A percentile compares a stretch with the other conserved stretches of the same genome.
Evolutionary conservation across 1,139 yeast species (phyloP).

Genomic region (Chernovozyma aurita): DNA sequence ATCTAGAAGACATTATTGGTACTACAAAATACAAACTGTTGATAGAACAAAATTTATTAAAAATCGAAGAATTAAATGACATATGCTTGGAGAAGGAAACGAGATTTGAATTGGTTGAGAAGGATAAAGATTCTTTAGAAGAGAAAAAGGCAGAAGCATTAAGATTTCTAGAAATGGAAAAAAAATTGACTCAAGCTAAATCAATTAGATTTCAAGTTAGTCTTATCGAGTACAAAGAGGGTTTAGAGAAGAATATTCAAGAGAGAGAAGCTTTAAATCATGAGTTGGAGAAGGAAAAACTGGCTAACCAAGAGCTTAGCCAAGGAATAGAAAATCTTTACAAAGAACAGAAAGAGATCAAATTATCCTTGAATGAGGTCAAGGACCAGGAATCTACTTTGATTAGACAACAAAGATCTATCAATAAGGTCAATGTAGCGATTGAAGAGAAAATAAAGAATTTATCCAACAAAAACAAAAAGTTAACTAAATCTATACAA

Average conservation of each 20-base stretch:
- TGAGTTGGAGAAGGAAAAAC: slow-evolving; percentile 44
- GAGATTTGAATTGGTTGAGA: slow-evolving; percentile 74
- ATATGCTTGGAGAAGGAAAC: slow-evolving; percentile 76
- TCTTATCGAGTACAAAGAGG: slow-evolving; percentile 35
- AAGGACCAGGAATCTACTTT: slow-evolving; percentile 28
- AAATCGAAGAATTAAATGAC: slow-evolving; percentile 70
- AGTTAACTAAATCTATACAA: slow-evolving; percentile 50
- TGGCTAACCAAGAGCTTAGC: slow-evolving; percentile 40
- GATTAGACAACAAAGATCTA: slow-evolving; percentile 37
- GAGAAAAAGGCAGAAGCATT: slow-evolving; percentile 68
- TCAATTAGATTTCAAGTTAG: slow-evolving; percentile 57
- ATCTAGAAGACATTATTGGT: slow-evolving; percentile 94
- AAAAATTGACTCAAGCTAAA: slow-evolving; percentile 49
- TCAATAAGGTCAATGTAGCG: slow-evolving; percentile 53
- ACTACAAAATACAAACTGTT: slow-evolving; percentile 77
- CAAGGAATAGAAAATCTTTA: slow-evolving; percentile 38
- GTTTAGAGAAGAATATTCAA: slow-evolving; percentile 34
- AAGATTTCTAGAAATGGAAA: slow-evolving; percentile 61
- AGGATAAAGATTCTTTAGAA: slow-evolving; percentile 70
- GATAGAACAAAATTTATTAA: slow-evolving; percentile 60
- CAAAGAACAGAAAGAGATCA: slow-evolving; percentile 29
- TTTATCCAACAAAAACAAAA: slow-evolving; percentile 53
- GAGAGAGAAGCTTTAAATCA: slow-evolving; percentile 35
- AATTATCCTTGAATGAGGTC: slow-evolving; percentile 20
- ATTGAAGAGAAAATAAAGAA: slow-evolving; percentile 73